Evolutionary conservation across 2,329 filamentous ascomycete species (phyloP).

Genomic region (Immersiporthe knoxdaviesiana): DNA sequence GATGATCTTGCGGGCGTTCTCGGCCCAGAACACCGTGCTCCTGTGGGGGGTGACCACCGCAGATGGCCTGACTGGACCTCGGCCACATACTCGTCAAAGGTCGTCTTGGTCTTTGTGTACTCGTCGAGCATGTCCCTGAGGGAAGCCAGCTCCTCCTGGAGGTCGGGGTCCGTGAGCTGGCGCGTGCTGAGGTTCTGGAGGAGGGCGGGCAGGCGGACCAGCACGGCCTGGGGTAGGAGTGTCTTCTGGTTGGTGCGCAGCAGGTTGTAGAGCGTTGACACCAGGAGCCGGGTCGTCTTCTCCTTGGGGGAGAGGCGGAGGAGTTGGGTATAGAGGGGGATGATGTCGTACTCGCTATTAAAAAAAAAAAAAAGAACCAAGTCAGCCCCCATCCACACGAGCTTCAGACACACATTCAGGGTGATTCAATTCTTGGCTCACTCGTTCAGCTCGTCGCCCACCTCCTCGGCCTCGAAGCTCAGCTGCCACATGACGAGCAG

Average conservation of each 20-base stretch:
- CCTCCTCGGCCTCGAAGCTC: slow-evolving; percentile 82
- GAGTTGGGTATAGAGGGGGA: slow-evolving; percentile 89
- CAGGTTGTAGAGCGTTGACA: slow-evolving; percentile 89
- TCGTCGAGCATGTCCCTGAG: slow-evolving; percentile 68
- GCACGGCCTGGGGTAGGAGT: slow-evolving; percentile 80
- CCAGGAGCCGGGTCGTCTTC: slow-evolving; percentile 90
- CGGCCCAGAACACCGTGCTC: slow-evolving; percentile 85
- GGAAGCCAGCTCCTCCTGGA: slow-evolving; percentile 63
- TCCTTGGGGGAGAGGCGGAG: slow-evolving; percentile 93
- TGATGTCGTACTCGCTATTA: slow-evolving; percentile 84
- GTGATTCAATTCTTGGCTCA: slow-evolving; percentile 52
- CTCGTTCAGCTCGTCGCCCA: slow-evolving; percentile 81
- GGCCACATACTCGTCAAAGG: slow-evolving; percentile 86
- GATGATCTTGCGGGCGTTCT: slow-evolving; percentile 85
- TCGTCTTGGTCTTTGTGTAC: slow-evolving; percentile 71
- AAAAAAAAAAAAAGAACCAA: slow-evolving; percentile 1
- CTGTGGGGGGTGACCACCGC: slow-evolving; percentile 93
- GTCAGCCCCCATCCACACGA: slow-evolving; percentile 34
- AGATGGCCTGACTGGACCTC: slow-evolving; percentile 86
- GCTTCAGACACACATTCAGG: not conserved
- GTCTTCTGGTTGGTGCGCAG: slow-evolving; percentile 71
- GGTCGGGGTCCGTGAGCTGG: slow-evolving; percentile 66
- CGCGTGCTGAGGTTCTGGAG: slow-evolving; percentile 65
- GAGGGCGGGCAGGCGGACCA: slow-evolving; percentile 77
- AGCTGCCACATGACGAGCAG: slow-evolving; percentile 95